Evolutionary conservation across 768 basidiomycete genomes (phyloP), one percentile per base, ranked within the genome.

Genomic region (Clathrus columnatus): DNA sequence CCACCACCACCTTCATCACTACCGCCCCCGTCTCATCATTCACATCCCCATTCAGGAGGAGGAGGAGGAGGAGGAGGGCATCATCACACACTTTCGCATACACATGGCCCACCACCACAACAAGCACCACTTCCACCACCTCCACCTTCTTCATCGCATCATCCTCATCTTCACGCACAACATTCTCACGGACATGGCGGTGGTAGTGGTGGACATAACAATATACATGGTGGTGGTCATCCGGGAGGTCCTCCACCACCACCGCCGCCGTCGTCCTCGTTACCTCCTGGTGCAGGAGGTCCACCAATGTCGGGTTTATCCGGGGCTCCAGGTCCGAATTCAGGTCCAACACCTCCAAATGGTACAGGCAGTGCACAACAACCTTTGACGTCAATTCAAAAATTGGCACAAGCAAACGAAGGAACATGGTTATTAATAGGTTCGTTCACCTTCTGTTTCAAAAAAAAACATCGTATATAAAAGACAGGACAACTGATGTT

Each of bases 361-460:
- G 73, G 72, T 20, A 72, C 72, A 24, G 47, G 71, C 52, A 68
- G 62, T 62, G 64, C 63, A 21, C 57, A 73, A 59, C 65, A 1
- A 61, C 65, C 21, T 65, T 64, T 48, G 67, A 67, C 79, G 24
- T 61, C 83, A 51, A 81, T 89, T 57, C 81, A 85, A 70, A 89
- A 89, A 60, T 78, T 96, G 51, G 82, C 86, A 20, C 73, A 77
- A 30, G 90, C 92, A 50, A 95, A 96, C 70, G 93, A 95, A 67
- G 86, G 91, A 70, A 95, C 93, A 43, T 96, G 93, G 93, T 81
- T 93, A 59, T 73, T 94, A 63, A 93, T 95, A 68, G 93, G 92
- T 90, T 36, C 55, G 79, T 66, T 16, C 24, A 16, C 1, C 14
- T 6, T 4, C 24, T 48, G 11, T 24, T 4, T 17, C 28, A 24